A percentile compares a stretch with the other conserved stretches of the same genome.
phyloP scores from a whole-genome alignment of 2,329 filamentous ascomycete genomes.

The Fusarium metavorans region DNA sequence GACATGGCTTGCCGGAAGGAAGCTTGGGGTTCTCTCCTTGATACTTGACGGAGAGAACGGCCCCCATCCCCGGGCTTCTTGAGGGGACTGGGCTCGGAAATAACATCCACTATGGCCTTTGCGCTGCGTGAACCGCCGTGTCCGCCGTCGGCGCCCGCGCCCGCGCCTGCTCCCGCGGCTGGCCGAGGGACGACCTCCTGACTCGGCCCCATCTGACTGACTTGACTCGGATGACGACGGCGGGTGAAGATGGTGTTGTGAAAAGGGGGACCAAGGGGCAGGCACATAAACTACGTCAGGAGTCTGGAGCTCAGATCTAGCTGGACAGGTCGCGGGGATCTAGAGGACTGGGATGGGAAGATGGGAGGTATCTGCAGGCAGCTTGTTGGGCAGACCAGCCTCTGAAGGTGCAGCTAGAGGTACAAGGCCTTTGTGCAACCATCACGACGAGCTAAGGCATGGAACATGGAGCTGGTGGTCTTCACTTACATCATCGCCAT shows the following conservation, averaged over 20 bases:
- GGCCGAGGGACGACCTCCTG: conserved; percentile 42
- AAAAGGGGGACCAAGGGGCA: conserved; percentile 19
- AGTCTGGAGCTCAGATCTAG: conserved; percentile 39
- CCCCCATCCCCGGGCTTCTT: conserved; percentile 24
- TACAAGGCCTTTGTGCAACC: conserved; percentile 36
- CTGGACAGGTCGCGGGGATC: conserved; percentile 23
- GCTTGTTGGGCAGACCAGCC: conserved; percentile 7
- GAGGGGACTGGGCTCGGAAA: conserved; percentile 16
- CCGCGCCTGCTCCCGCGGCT: conserved; percentile 24
- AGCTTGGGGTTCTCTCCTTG: conserved; percentile 28
- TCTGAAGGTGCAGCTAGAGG: conserved; percentile 6
- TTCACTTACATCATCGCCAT: conserved; percentile 40
- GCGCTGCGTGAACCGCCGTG: conserved; percentile 9
- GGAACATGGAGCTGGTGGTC: conserved; percentile 35
- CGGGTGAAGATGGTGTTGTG: conserved; percentile 33
- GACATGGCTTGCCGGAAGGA: conserved; percentile 27
- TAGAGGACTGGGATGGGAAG: conserved; percentile 27
- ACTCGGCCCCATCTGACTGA: conserved; percentile 46
- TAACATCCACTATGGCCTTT: conserved; percentile 10
- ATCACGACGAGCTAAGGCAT: conserved; percentile 31
- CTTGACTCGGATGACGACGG: conserved; percentile 46
- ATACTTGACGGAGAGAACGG: conserved; percentile 15
- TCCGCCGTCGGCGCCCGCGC: conserved; percentile 1
- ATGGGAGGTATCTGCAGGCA: conserved; percentile 20
- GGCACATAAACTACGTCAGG: conserved; percentile 30